Evolutionary conservation across 768 basidiomycete species (phyloP), one percentile per base, ranked within the genome.

Genomic region (Wakefieldia striispora): DNA sequence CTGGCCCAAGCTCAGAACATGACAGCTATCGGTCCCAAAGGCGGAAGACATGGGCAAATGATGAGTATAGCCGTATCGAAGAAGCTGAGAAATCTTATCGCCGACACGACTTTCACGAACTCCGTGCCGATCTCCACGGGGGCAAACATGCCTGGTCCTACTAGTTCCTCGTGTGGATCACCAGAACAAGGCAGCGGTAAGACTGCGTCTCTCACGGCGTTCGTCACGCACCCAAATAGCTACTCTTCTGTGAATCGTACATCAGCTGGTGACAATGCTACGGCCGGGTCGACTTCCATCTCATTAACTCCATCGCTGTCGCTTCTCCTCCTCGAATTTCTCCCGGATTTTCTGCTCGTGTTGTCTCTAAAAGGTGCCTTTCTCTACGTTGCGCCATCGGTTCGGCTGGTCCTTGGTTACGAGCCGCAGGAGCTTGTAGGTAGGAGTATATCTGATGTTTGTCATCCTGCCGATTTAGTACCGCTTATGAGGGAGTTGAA

Each of bases 401-500:
- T 95, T 17, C 71, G 79, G 11, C 72, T 79, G 24, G 81, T 93
- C 10, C 77, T 98, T 31, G 95, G 95, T 33, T 97, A 95, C 70
- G 82, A 87, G 21, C 84, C 94, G 2, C 75, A 81, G 27, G 91
- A 95, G 50, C 82, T 98, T 47, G 76, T 91, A 21, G 91, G 91
- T 45, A 82, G 80, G 60, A 77, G 80, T 9, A 77, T 98, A 45
- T 73, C 83, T 11, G 91, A 94, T 61, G 78, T 91, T 53, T 91
- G 91, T 52, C 93, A 95, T 65, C 86, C 86, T 1, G 86, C 88
- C 42, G 95, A 99, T 64, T 78, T 94, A 31, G 87, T 95, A 14
- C 91, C 91, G 0, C 80, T 95, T 54, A 88, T 90, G 80, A 81
- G 95, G 38, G 92, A 95, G 71, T 76, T 97, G 58, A 97, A 97